Evolutionary conservation across 1,284 basidiomycete genomes (phyloP), one percentile per base, ranked within the genome.

Genomic region (Ganoderma lucidum): DNA sequence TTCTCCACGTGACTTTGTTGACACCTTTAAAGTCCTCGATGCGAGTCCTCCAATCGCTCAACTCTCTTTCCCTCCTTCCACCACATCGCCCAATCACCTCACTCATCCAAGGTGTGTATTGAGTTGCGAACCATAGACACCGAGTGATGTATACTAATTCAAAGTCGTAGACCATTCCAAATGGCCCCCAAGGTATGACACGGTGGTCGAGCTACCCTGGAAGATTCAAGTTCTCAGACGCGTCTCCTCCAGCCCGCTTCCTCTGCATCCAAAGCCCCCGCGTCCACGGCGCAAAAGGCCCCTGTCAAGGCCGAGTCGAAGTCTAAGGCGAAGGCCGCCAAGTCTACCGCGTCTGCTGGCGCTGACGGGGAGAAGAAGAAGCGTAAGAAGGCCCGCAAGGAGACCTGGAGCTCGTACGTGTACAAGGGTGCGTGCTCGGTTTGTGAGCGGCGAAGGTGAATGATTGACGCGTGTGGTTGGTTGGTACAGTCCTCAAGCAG

Each of bases 341-440:
- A 73, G 17, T 77, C 83, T 70, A 81, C 85, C 75, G 77, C 78
- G 65, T 65, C 78, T 42, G 78, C 78, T 10, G 76, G 79, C 53
- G 81, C 77, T 63, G 87, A 84, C 66, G 85, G 84, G 28, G 87
- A 87, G 74, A 89, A 88, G 84, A 86, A 86, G 83, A 88, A 88
- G 84, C 82, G 86, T 75, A 84, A 82, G 76, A 88, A 88, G 84
- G 75, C 83, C 64, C 83, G 88, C 77, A 89, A 89, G 84, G 88
- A 90, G 84, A 88, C 88, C 28, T 90, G 90, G 85, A 87, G 87
- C 70, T 87, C 88, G 32, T 91, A 91, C 84, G 90, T 91, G 80
- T 90, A 90, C 85, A 90, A 90, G 82, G 88, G 86, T 83, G 74
- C 74, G 81, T 80, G 35, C 14, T 44, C 51, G 28, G 37, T n/a